Evolutionary conservation across 2,329 filamentous ascomycete species (phyloP), one percentile per base, ranked within the genome.

Genomic region (Fusarium sp.): DNA sequence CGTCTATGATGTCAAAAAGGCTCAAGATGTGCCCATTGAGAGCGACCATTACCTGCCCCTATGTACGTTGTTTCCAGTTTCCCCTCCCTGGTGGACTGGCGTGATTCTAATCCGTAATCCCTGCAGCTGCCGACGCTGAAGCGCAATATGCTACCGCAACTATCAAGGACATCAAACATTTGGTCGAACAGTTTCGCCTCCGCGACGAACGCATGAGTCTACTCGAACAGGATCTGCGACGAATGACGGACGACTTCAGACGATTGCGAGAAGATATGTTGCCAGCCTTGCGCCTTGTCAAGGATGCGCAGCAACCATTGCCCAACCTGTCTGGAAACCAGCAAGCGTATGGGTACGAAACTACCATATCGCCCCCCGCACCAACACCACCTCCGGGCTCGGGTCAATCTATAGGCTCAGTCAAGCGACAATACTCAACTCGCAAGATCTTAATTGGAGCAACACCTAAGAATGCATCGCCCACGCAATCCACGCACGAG

Each of bases 1-100:
- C 75, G 94, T 98, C 58, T 98, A 98, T 82, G 94, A 98, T 77
- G 91, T 96, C 77, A 99, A 99, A 83, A 91, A 95, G 79, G 94
- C 94, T 70, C 94, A 98, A 77, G 94, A 97, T 75, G 89, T 98
- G 65, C 92, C 93, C 18, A 88, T 98, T 74, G 95, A 98, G 78
- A 91, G 91, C 67, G 95, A 98, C 76, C 93, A 98, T 80, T 99
- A 98, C 79, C 88, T 98, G 54, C 96, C 96, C 40, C 85, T 96
- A 53, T 96, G 94, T 97, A 90, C 29, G 75, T 74, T 63, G 47
- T 58, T 48, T 58, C 52, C 43, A 45, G 25, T 41, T 66, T 55
- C 54, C 65, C 63, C 60, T 66, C 51, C 22, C 52, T 30, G 60
- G 52, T 66, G 55, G 56, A 66, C 72, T 78, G 70, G 74, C 69